Conservation (phyloP, 2,329 filamentous ascomycete species). For the Beauveria bassiana region DNA sequence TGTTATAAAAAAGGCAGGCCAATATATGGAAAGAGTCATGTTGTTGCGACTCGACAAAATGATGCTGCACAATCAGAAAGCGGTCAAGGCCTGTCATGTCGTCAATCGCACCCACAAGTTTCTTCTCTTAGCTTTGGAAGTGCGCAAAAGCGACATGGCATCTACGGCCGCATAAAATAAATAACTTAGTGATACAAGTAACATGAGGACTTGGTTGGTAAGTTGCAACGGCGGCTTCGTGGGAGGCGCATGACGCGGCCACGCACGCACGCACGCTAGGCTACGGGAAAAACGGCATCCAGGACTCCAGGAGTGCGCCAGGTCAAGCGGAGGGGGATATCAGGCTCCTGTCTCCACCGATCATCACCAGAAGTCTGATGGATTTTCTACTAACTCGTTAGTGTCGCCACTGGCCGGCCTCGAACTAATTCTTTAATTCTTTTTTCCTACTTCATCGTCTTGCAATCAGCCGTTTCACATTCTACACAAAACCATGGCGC, state of each 20-base stretch:
- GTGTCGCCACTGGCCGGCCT: not conserved
- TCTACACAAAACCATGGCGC: not conserved
- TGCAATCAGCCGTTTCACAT: not conserved
- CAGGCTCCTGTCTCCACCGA: conserved; percentile 1
- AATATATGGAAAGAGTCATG: no score
- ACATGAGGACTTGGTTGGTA: no score
- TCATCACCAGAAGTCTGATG: not conserved
- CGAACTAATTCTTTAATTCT: not conserved
- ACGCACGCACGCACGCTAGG: not conserved
- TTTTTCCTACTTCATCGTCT: not conserved
- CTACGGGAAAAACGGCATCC: conserved; percentile 3
- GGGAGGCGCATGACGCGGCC: conserved; percentile 3
- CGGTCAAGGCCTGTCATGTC: not conserved
- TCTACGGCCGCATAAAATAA: not conserved
- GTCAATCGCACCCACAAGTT: not conserved
- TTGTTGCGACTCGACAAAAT: no score
- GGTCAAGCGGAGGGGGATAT: not conserved
- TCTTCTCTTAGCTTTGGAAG: no score
- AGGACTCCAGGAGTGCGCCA: not conserved
- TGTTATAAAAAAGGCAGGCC: no score
- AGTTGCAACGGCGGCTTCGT: not conserved
- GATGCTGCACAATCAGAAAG: no score
- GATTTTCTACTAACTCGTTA: not conserved
- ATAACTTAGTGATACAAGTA: no score
- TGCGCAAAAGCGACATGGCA: not conserved